Base-by-base conservation (phyloP, 1,139 yeast genomes). In the Nakaseomyces kungkrabaensis region DNA sequence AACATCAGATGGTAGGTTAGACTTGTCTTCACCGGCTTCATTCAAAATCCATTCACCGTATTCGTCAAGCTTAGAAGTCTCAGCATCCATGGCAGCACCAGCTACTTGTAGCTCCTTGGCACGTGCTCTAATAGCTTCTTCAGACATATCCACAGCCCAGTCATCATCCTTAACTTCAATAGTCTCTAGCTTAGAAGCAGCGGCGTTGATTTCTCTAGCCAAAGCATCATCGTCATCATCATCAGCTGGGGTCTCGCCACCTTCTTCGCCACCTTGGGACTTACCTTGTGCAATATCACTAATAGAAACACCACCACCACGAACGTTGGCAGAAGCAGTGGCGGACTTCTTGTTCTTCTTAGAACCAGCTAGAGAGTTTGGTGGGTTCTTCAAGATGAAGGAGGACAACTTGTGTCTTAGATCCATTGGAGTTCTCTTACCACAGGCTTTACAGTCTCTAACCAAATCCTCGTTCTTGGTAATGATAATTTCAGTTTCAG, bases 401-500 rank as follows among this genome's bases (percentile, higher is more conserved):
- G 95, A 76, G 36, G 90, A 79, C 59, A 92, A 77, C 72, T 87
- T 90, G 69, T 86, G 94, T 68, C 94, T 80, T 57, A 89, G 83
- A 64, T 90, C 97, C 61, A 90, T 79, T 50, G 75, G 75, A 32
- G 96, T 81, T 66, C 90, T 79, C 68, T 83, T 82, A 71, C 99
- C 99, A 77, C 99, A 92, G 32, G 99, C 99, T 71, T 92, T 92
- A 77, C 99, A 92, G 69, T 92, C 97, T 71, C 92, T 82, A 62
- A 83, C 83, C 66, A 94, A 74, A 57, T 74, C 75, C 48, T 84
- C 94, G 60, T 83, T 86, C 62, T 83, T 85, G 59, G 85, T 81
- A 63, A 90, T 76, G 60, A 83, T 77, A 64, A 90, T 83, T 65
- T 88, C 97, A 38, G 99, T 92, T 72, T 92, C 99, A 34, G 99